A percentile compares a stretch with the other conserved stretches of the same genome.
phyloP scores from a whole-genome alignment of 2,329 filamentous ascomycete species.

The Laburnicola sp. region DNA sequence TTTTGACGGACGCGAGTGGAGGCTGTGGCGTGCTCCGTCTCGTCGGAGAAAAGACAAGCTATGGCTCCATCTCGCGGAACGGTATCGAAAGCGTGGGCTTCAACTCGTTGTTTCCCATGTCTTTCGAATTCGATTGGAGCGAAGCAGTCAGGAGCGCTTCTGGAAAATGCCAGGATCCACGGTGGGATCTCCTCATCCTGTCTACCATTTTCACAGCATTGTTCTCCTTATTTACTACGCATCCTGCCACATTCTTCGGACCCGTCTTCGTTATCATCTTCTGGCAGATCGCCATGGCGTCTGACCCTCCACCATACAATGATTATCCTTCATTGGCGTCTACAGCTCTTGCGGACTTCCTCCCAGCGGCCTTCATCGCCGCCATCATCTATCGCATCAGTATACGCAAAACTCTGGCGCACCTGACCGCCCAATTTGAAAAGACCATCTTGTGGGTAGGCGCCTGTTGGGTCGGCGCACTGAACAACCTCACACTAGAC shows the following conservation, averaged over 20 bases:
- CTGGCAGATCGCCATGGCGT: conserved; percentile 43
- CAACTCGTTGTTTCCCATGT: conserved; percentile 40
- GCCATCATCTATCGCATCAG: conserved; percentile 35
- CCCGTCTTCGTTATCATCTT: conserved; percentile 37
- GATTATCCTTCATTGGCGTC: conserved; percentile 39
- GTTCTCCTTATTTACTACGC: conserved; percentile 37
- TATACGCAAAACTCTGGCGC: conserved; percentile 30
- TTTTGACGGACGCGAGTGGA: conserved; percentile 31
- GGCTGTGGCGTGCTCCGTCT: conserved; percentile 40
- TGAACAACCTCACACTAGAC: conserved; percentile 40
- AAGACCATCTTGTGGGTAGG: conserved; percentile 45
- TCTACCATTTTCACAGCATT: conserved; percentile 38
- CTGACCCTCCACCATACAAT: conserved; percentile 38
- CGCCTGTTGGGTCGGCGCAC: conserved; percentile 40
- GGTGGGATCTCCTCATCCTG: conserved; percentile 39
- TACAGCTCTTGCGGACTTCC: conserved; percentile 34
- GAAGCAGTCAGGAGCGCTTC: conserved; percentile 17
- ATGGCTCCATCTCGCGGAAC: conserved; percentile 26
- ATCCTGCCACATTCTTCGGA: conserved; percentile 35
- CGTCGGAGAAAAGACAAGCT: conserved; percentile 29
- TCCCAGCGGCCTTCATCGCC: conserved; percentile 39
- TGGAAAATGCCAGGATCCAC: conserved; percentile 37
- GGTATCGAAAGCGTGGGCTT: conserved; percentile 40
- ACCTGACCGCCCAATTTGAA: conserved; percentile 40
- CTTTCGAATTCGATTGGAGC: conserved; percentile 33